A percentile compares a stretch with the other conserved stretches of the same genome.
Evolutionary conservation across 768 basidiomycete genomes (phyloP).

Genomic region (Psilocybe subaeruginosa): DNA sequence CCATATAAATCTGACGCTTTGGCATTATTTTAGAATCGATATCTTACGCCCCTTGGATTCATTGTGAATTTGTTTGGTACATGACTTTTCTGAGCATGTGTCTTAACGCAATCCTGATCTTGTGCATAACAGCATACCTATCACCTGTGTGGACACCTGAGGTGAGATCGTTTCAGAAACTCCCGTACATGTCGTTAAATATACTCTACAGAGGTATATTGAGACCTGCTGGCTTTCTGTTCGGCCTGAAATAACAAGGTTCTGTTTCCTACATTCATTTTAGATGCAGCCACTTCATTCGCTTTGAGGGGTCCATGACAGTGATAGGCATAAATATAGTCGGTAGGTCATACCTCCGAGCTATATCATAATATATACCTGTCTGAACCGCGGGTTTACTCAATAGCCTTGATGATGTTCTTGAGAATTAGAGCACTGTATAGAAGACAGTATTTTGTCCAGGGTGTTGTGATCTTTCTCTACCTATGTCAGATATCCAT

Average conservation of each 20-base stretch:
- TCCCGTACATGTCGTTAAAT: not conserved
- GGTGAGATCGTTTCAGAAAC: constrained; percentile 22
- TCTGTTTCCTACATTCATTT: not conserved
- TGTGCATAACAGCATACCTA: constrained; percentile 42
- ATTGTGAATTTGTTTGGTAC: constrained; percentile 54
- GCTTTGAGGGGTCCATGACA: constrained; percentile 55
- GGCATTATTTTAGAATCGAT: constrained; percentile 50
- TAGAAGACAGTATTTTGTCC: constrained; percentile 26
- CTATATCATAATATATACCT: too few species aligned
- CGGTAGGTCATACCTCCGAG: constrained; percentile 25
- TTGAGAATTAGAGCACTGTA: constrained; percentile 47
- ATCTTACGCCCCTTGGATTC: constrained; percentile 63
- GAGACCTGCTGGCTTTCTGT: too few species aligned
- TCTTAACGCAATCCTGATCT: not conserved
- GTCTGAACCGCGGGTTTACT: not conserved
- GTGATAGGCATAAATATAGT: constrained; percentile 52
- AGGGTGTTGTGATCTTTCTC: constrained; percentile 32
- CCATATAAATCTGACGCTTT: not conserved
- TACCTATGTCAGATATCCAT: constrained; percentile 43
- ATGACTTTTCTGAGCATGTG: not conserved
- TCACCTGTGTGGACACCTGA: constrained; percentile 41
- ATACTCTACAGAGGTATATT: not conserved
- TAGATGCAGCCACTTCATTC: constrained; percentile 48
- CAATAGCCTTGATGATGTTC: constrained; percentile 53
- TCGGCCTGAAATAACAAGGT: too few species aligned